Evolutionary conservation across 371 early-diverging fungal species (phyloP).

Genomic region (Mucor sp.): DNA sequence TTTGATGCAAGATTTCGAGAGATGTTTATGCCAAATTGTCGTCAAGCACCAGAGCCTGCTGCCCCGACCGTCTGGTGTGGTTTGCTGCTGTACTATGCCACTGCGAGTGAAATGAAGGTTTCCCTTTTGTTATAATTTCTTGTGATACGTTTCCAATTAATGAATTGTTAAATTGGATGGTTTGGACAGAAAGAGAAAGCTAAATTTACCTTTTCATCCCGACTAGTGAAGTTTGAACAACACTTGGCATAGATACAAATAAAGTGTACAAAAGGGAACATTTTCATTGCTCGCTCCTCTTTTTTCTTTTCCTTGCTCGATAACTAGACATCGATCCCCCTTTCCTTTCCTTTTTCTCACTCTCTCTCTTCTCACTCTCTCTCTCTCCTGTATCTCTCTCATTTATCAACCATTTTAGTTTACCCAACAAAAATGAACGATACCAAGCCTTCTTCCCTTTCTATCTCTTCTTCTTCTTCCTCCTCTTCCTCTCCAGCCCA

Average conservation of each 20-base stretch:
- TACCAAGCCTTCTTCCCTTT: not conserved
- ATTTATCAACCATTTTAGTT: not conserved
- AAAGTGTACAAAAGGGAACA: not conserved
- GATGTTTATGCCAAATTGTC: too few species aligned
- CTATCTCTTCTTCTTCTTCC: not conserved
- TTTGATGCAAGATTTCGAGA: too few species aligned
- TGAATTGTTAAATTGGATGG: too few species aligned
- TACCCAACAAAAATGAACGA: not conserved
- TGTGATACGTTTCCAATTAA: too few species aligned
- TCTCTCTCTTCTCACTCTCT: conserved; percentile 1
- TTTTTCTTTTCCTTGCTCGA: not conserved
- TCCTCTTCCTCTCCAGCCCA: not conserved
- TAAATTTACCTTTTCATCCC: conserved; percentile 1
- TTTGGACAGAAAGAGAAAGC: too few species aligned
- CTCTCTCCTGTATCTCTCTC: conserved; percentile 1
- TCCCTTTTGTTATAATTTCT: too few species aligned
- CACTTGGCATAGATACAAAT: conserved; percentile 4
- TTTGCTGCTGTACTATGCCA: too few species aligned
- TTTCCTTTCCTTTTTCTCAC: conserved; percentile 4
- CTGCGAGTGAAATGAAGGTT: too few species aligned
- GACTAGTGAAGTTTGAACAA: not conserved
- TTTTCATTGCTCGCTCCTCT: not conserved
- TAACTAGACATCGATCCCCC: not conserved
- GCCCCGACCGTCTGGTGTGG: too few species aligned
- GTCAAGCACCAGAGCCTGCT: too few species aligned